These are phyloP conservation scores for Naganishia friedmannii DNA, from an alignment of 768 basidiomycete species.

Conservation along the genomic window DNA sequence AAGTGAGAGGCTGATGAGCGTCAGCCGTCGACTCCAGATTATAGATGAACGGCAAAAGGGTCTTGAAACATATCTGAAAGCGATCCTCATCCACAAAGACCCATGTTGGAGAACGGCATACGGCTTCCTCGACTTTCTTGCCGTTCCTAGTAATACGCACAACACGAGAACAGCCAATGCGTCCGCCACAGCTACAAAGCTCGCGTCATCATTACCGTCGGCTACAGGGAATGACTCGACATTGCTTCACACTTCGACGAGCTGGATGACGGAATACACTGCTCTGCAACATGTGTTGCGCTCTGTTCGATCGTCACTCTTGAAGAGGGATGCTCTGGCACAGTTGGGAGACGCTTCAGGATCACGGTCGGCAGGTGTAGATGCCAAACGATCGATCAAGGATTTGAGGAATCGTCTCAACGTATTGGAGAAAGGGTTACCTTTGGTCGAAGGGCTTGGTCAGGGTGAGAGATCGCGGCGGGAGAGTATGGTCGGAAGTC, in stretches of 20 bases:
- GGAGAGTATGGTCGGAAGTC: slow-evolving; percentile 78
- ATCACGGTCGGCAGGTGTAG: slow-evolving; percentile 75
- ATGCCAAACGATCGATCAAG: slow-evolving; percentile 61
- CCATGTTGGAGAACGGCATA: slow-evolving; percentile 74
- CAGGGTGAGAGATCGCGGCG: slow-evolving; percentile 89
- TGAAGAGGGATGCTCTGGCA: slow-evolving; percentile 77
- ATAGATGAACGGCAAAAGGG: slow-evolving; percentile 73
- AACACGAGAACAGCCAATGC: slow-evolving; percentile 22
- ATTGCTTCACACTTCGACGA: slow-evolving; percentile 63
- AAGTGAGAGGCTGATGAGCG: not conserved
- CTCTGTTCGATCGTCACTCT: slow-evolving; percentile 77
- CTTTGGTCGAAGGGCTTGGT: slow-evolving; percentile 71
- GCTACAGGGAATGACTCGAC: not conserved
- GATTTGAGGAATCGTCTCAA: slow-evolving; percentile 61
- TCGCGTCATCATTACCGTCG: slow-evolving; percentile 27
- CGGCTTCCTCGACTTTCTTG: slow-evolving; percentile 82
- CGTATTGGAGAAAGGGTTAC: slow-evolving; percentile 66
- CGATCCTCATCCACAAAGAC: slow-evolving; percentile 77
- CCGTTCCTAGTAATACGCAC: slow-evolving; percentile 58
- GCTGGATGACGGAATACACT: slow-evolving; percentile 86
- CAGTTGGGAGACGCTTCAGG: slow-evolving; percentile 69
- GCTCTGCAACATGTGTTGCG: slow-evolving; percentile 73
- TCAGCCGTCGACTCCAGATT: slow-evolving; percentile 45
- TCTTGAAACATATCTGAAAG: slow-evolving; percentile 79
- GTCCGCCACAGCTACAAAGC: slow-evolving; percentile 30